phyloP scores from a whole-genome alignment of 805 yeast species.

The Metschnikowia similis region DNA sequence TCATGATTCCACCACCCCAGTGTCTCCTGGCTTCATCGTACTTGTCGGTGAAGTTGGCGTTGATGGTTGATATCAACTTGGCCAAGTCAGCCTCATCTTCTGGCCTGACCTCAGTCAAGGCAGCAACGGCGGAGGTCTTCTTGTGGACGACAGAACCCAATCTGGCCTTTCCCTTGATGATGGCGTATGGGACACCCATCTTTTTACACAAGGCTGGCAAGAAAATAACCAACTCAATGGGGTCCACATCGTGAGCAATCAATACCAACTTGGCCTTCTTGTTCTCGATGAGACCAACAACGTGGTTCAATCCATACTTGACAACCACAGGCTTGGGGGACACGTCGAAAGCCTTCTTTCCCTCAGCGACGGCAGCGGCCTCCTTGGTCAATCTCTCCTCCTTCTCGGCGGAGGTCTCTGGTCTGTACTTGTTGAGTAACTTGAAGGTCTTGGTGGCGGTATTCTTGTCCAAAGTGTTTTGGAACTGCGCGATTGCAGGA shows the following conservation, averaged over 20 bases:
- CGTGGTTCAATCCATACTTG: slow-evolving; percentile 99
- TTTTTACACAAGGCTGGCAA: slow-evolving; percentile 98
- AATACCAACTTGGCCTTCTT: slow-evolving; percentile 96
- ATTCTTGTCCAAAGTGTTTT: slow-evolving; percentile 95
- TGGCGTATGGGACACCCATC: slow-evolving; percentile 99
- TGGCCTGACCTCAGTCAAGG: slow-evolving; percentile 98
- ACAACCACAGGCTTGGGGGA: slow-evolving; percentile 95
- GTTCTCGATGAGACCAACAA: slow-evolving; percentile 94
- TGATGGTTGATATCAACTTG: slow-evolving; percentile 85
- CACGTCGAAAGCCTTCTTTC: slow-evolving; percentile 94
- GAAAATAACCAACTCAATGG: slow-evolving; percentile 95
- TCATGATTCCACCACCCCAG: slow-evolving; percentile 99
- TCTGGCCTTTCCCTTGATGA: slow-evolving; percentile 98
- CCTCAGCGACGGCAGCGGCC: slow-evolving; percentile 98
- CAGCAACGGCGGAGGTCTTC: slow-evolving; percentile 96
- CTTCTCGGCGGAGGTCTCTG: slow-evolving; percentile 96
- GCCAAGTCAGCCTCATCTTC: slow-evolving; percentile 97
- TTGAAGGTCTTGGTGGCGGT: slow-evolving; percentile 96
- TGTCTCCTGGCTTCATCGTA: slow-evolving; percentile 95
- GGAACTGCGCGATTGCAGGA: slow-evolving; percentile 97
- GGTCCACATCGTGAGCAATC: slow-evolving; percentile 99
- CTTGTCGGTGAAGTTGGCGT: slow-evolving; percentile 89
- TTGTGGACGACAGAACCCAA: slow-evolving; percentile 95
- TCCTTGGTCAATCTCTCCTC: slow-evolving; percentile 98
- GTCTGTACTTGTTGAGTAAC: slow-evolving; percentile 98